Evolutionary conservation across 2,329 filamentous ascomycete genomes (phyloP).

Genomic region (Chrysoporthe deuterocubensis): DNA sequence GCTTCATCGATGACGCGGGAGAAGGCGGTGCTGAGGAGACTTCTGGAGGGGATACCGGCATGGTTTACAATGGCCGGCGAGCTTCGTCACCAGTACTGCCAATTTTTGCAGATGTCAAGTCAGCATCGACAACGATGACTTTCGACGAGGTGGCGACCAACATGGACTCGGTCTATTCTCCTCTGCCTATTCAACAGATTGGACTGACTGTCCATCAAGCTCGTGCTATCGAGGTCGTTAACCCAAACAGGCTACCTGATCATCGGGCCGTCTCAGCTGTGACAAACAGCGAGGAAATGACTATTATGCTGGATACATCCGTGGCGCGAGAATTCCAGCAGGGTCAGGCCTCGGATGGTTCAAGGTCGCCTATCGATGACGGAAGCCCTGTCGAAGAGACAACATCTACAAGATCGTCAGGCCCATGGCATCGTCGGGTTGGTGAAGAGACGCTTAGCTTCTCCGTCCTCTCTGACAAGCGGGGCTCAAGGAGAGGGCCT

Average conservation of each 20-base stretch:
- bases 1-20: slow-evolving; percentile 38
- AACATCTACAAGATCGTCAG: slow-evolving; percentile 31
- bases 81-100: slow-evolving; percentile 57
- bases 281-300: slow-evolving; percentile 42
- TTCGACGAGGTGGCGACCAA: slow-evolving; percentile 48
- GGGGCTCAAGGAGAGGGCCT: slow-evolving; percentile 54
- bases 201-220: slow-evolving; percentile 46
- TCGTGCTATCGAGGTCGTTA: slow-evolving; percentile 45
- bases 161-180: slow-evolving; percentile 57
- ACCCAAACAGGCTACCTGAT: slow-evolving; percentile 20
- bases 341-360: slow-evolving; percentile 5
- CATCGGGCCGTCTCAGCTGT: slow-evolving; percentile 35
- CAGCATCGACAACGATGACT: slow-evolving; percentile 38
- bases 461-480: slow-evolving; percentile 53
- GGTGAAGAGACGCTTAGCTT: slow-evolving; percentile 64
- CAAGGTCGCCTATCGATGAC: slow-evolving; percentile 27
- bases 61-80: slow-evolving; percentile 42
- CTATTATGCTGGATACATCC: slow-evolving; percentile 49
- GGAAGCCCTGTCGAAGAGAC: slow-evolving; percentile 29
- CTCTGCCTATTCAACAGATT: slow-evolving; percentile 49
- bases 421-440: slow-evolving; percentile 59
- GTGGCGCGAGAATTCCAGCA: slow-evolving; percentile 30
- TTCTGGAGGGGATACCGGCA: slow-evolving; percentile 32
- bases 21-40: slow-evolving; percentile 45
- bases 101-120: slow-evolving; percentile 36